Conservation (phyloP, 2,329 filamentous ascomycete species). For the Curvularia verruculosa region DNA sequence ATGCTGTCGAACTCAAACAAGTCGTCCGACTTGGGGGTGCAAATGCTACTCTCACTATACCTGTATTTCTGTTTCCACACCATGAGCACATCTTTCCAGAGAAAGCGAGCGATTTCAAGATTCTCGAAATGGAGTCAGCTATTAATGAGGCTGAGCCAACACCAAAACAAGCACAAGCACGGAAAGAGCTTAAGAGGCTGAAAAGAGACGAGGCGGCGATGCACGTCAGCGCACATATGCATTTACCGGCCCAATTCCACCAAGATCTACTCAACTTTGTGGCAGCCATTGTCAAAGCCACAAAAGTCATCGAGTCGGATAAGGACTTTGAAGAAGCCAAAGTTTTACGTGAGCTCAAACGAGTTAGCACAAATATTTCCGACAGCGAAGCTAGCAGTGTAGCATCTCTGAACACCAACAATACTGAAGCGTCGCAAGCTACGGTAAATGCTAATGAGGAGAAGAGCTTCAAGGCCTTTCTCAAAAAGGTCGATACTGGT, state of each 20-base stretch:
- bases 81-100: conserved; percentile 61
- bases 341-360: conserved; percentile 35
- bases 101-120: conserved; percentile 44
- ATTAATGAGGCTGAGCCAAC: conserved; percentile 53
- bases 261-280: conserved; percentile 61
- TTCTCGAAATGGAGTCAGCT: conserved; percentile 45
- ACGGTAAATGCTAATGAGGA: conserved; percentile 21
- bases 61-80: conserved; percentile 59
- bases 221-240: conserved; percentile 55
- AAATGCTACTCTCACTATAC: conserved; percentile 57
- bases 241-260: conserved; percentile 58
- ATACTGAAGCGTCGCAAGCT: conserved; percentile 20
- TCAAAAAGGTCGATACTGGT: conserved; percentile 31
- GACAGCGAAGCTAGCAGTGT: conserved; percentile 32
- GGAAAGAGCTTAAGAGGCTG: conserved; percentile 50
- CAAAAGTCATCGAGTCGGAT: conserved; percentile 62
- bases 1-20: conserved; percentile 53
- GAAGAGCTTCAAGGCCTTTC: conserved; percentile 33
- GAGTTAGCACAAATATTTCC: conserved; percentile 31
- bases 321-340: conserved; percentile 52
- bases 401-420: conserved; percentile 27
- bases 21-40: conserved; percentile 59
- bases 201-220: conserved; percentile 58
- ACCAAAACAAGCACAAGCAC: conserved; percentile 52
- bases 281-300: conserved; percentile 63